A percentile compares a stretch with the other conserved stretches of the same genome.
Conservation (phyloP, 345 rosid genomes). For the Toxicodendron radicans region DNA sequence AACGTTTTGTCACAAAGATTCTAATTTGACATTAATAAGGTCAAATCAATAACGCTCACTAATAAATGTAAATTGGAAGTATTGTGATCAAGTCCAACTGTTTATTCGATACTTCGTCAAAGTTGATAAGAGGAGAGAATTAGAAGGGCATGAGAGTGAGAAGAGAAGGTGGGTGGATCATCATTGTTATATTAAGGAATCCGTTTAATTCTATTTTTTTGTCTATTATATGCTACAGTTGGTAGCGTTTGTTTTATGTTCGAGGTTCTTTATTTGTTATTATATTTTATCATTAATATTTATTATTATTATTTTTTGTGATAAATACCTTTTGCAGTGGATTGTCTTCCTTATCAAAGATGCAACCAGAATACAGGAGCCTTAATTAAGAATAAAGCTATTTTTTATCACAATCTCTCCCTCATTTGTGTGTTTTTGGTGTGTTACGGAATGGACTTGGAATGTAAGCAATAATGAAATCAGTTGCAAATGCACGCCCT, state of each 20-base stretch:
- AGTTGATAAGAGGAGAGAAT: not conserved
- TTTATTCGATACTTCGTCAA: not conserved
- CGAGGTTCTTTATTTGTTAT: slow-evolving; percentile 2
- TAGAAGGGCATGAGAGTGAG: not conserved
- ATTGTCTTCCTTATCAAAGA: not conserved
- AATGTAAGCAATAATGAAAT: no score
- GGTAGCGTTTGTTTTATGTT: slow-evolving; percentile 3
- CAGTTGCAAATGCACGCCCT: no score
- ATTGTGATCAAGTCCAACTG: not conserved
- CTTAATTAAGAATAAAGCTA: no score
- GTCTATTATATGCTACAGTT: not conserved
- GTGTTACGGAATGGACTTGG: no score
- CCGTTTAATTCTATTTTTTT: no score
- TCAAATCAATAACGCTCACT: no score
- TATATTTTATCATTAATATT: not conserved
- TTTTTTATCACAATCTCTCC: no score
- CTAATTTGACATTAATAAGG: no score
- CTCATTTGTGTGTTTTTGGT: no score
- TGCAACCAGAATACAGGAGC: not conserved
- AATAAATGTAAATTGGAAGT: slow-evolving; percentile 14
- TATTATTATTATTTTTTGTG: not conserved
- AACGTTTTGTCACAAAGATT: no score
- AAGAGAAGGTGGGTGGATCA: slow-evolving; percentile 19
- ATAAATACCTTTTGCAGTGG: slow-evolving; percentile 1
- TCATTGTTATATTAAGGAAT: not conserved